phyloP scores from a whole-genome alignment of 202 grass and related monocot species.

The Bolboschoenoplectus hybrid region DNA sequence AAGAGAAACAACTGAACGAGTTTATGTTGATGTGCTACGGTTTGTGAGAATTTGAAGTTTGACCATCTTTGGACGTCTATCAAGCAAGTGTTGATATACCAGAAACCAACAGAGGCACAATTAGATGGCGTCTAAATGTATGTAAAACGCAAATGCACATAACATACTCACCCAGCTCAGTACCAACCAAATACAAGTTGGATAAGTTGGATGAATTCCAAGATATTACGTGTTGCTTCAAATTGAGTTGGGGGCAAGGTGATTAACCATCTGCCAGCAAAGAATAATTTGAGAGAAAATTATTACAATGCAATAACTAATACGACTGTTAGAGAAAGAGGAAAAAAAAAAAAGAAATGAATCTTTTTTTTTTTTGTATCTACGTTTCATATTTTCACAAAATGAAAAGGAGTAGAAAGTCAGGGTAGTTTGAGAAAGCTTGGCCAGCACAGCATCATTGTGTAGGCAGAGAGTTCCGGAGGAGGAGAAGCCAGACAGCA shows the following conservation, averaged over 20 bases:
- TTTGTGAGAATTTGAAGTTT: no score
- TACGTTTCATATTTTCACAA: conserved; percentile 17
- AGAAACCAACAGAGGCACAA: not conserved
- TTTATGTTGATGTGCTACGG: no score
- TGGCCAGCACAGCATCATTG: not conserved
- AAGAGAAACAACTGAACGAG: no score
- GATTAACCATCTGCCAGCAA: not conserved
- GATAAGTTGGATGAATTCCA: not conserved
- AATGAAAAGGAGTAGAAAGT: not conserved
- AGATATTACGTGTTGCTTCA: not conserved
- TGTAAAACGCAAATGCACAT: not conserved
- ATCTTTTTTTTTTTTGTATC: not conserved
- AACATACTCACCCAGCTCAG: no score
- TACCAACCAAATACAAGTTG: not conserved
- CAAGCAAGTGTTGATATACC: not conserved
- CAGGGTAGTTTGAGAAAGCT: not conserved
- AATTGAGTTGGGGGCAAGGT: not conserved
- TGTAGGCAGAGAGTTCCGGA: conserved; percentile 49
- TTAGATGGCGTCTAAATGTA: not conserved
- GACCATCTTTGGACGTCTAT: no score
- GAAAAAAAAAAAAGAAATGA: not conserved
- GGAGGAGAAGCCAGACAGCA: conserved; percentile 46
- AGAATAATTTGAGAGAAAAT: not conserved
- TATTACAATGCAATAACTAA: conserved; percentile 17
- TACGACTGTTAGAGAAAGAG: not conserved